A percentile compares a stretch with the other conserved stretches of the same genome.
Conservation (phyloP, 2,329 filamentous ascomycete genomes). For the Fusarium cicatricum region DNA sequence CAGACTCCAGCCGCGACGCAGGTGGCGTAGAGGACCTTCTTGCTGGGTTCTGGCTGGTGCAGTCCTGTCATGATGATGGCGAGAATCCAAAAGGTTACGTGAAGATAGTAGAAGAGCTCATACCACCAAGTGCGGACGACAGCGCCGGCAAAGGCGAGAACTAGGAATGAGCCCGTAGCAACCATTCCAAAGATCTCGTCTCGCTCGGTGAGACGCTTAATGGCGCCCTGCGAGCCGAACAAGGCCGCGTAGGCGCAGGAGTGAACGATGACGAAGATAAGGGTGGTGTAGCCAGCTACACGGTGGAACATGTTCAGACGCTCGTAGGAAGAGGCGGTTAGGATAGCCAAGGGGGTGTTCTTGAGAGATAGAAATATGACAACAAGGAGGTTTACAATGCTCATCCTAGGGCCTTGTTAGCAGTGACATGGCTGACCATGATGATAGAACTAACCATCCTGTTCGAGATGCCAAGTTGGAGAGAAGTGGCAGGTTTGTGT, state of each 20-base stretch:
- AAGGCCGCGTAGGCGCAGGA: constrained; percentile 52
- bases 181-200: constrained; percentile 59
- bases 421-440: not conserved
- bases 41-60: constrained; percentile 58
- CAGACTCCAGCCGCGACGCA: constrained; percentile 57
- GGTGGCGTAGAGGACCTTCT: constrained; percentile 54
- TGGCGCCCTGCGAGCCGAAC: constrained; percentile 46
- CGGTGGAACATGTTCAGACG: constrained; percentile 66
- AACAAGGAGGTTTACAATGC: constrained; percentile 57
- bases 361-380: constrained; percentile 64
- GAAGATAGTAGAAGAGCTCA: constrained; percentile 63
- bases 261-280: constrained; percentile 57
- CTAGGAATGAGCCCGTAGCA: constrained; percentile 56
- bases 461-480: constrained; percentile 50
- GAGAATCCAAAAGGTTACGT: constrained; percentile 59
- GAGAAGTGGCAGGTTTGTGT: constrained; percentile 40
- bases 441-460: constrained; percentile 46
- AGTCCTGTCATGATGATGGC: constrained; percentile 58
- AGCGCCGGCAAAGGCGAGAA: constrained; percentile 53
- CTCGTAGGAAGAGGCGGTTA: constrained; percentile 66
- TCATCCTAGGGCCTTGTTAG: constrained; percentile 45
- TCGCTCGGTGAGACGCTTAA: constrained; percentile 46
- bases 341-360: constrained; percentile 63
- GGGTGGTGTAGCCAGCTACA: constrained; percentile 59
- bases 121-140: constrained; percentile 59